Evolutionary conservation across 2,329 filamentous ascomycete species (phyloP), one percentile per base, ranked within the genome.

Genomic region (Immersiporthe knoxdaviesiana): DNA sequence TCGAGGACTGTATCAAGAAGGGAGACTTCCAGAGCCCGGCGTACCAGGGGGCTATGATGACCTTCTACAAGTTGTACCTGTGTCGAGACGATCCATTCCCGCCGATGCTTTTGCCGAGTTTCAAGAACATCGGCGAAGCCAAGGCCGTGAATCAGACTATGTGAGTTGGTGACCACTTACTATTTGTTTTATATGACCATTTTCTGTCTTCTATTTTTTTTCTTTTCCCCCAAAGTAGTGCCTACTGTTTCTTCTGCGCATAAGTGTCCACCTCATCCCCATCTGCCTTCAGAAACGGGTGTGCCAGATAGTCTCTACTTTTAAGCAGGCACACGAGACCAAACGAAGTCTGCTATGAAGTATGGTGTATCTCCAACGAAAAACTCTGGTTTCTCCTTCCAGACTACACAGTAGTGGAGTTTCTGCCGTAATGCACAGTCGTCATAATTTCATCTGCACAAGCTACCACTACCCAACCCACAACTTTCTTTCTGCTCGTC

Each of bases 41-140:
- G 27, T 69, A 67, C 44, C 16, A 50, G 24, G 52, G 54, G 41
- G 64, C 64, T 3, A 30, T 32, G 32, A 61, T 63, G 64, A 32
- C 63, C 39, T 69, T 69, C 35, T 67, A 41, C 30, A 66, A 67
- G 64, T 54, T 24, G 14, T 69, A 60, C 18, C 24, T 67, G 24
- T 69, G 68, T 41, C 58, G 68, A 32, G 39, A 59, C 1, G 52
- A 67, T 11, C 64, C 64, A 5, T 50, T 63, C 2, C 64, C 64
- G 4, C n/a, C 41, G 24, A 3, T 32, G 12, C 14, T 69, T 3
- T 8, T 67, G 11, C 39, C 64, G 21, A n/a, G 30, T 3, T 50
- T 63, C 41, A 64, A 69, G 10, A 37, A 67, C 12, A 14, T 69
- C 39, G 5, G 30, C 11, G 64, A 67, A 14, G 64, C 63, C 6